Base-by-base conservation (phyloP, 176 grass and related monocot species). In the Carex pumila region DNA sequence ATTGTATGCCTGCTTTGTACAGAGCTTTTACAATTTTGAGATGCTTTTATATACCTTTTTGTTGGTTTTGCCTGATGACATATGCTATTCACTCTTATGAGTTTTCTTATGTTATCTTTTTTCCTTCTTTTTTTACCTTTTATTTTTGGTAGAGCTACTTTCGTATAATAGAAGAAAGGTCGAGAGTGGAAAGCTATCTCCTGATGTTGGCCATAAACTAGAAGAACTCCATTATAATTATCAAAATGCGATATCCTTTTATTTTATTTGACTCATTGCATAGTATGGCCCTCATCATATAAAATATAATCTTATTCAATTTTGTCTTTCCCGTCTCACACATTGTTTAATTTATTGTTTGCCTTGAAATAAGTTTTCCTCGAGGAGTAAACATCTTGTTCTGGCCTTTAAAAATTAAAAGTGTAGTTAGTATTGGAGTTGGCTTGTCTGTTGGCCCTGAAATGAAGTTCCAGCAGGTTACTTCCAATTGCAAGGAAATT, bases 161-260 rank as follows among this genome's bases (percentile, higher is more conserved):
- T 74, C 66, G 5, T 87, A 90, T 81, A 79, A 95, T 80, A 89
- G 89, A 64, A 95, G 88, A 53, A 84, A 88, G 79, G 80, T 95
- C 70, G 89, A 98, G 39, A 83, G 69, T 72, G 87, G 88, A 79
- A 95, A 87, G 52, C 55, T 99, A 62, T 89, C 89, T 65, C 71
- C 89, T 58, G 96, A 95, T 85, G 84, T 95, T 67, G 88, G 91
- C 49, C 55, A 54, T 69, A 87, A 55, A 15, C 87, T 98, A 37
- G 81, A 98, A 90, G 90, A 93, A 62, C 88, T 98, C 5, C 95
- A 89, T 64, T 90, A 79, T 80, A 98, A 87, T 62, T 98, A 95
- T 82, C 81, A 87, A 83, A 87, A 92, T 81, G 96, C 92, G 14
- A 91, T 98, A 92, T 79, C 68, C 68, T 45, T 22, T 30, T 67